Conservation (phyloP, 768 basidiomycete genomes). For the Lactarius tabidus region DNA sequence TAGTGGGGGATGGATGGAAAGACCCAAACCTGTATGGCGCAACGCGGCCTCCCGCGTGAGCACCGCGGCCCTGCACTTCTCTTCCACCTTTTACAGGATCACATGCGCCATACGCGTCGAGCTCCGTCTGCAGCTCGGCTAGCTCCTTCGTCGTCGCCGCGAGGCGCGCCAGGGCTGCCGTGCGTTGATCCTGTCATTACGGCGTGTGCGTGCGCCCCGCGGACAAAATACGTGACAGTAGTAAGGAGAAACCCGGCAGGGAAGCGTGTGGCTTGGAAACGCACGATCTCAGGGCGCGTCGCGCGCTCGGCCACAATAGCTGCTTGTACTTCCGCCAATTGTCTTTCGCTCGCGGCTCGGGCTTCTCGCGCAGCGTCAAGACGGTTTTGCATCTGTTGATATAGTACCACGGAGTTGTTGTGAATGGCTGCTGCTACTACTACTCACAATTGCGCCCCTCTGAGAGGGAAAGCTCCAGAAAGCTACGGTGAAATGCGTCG, state of each 20-base stretch:
- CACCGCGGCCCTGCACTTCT: conserved; percentile 63
- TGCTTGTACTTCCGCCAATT: conserved; percentile 47
- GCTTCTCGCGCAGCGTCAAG: conserved; percentile 48
- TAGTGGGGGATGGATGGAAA: neutral
- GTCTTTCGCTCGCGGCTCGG: conserved; percentile 39
- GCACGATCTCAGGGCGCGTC: conserved; percentile 55
- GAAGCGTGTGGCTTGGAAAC: too few relatives aligned
- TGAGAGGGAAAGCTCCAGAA: conserved; percentile 97
- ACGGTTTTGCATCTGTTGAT: conserved; percentile 53
- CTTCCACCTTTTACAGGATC: conserved; percentile 80
- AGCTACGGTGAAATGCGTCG: conserved; percentile 43
- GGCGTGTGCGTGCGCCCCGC: neutral
- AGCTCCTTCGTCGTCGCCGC: conserved; percentile 46
- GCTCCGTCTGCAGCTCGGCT: conserved; percentile 56
- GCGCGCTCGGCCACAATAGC: conserved; percentile 49
- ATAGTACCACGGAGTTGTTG: neutral
- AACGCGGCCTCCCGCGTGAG: conserved; percentile 80
- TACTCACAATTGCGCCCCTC: conserved; percentile 63
- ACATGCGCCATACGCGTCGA: conserved; percentile 74
- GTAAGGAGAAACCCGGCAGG: neutral
- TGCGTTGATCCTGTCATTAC: conserved; percentile 50
- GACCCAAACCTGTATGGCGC: conserved; percentile 79
- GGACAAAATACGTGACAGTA: neutral
- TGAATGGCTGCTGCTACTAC: too few relatives aligned
- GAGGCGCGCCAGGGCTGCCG: conserved; percentile 49